Conservation (phyloP, 139 green algal species). For the Volvox reticuliferus region DNA sequence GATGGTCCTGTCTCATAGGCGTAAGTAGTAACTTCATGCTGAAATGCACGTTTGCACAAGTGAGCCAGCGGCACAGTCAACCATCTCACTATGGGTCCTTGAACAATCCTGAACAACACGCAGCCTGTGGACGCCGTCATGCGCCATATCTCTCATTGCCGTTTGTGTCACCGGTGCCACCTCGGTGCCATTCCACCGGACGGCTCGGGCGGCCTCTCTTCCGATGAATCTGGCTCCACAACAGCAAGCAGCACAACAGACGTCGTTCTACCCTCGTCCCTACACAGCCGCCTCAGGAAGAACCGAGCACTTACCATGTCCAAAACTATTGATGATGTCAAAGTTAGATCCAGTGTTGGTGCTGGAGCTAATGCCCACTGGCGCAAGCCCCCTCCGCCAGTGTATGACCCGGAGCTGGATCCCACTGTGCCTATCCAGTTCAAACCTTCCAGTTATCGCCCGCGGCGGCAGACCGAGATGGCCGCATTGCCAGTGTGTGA, state of each 20-base stretch:
- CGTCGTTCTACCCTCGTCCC: no score
- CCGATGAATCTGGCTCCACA: background rate
- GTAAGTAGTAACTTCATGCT: background rate
- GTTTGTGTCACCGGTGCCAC: constrained; percentile 37
- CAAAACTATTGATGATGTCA: no score
- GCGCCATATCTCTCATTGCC: constrained; percentile 40
- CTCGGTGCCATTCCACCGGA: constrained; percentile 23
- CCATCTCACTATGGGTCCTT: no score
- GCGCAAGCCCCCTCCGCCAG: background rate
- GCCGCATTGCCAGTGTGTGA: constrained; percentile 38
- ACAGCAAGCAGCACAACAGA: no score
- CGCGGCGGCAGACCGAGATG: background rate
- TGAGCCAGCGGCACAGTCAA: no score
- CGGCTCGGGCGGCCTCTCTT: background rate
- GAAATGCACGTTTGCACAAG: no score
- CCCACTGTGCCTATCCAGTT: constrained; percentile 30
- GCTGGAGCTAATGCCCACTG: no score
- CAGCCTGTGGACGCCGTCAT: background rate
- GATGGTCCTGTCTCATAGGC: background rate
- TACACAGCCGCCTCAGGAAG: no score
- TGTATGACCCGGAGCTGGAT: constrained; percentile 31
- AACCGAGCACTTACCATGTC: no score
- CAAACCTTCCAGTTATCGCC: constrained; percentile 20
- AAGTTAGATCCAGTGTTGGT: no score
- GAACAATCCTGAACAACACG: no score